phyloP scores from a whole-genome alignment of 1,284 basidiomycete species.

The Golubevia pallescens region DNA sequence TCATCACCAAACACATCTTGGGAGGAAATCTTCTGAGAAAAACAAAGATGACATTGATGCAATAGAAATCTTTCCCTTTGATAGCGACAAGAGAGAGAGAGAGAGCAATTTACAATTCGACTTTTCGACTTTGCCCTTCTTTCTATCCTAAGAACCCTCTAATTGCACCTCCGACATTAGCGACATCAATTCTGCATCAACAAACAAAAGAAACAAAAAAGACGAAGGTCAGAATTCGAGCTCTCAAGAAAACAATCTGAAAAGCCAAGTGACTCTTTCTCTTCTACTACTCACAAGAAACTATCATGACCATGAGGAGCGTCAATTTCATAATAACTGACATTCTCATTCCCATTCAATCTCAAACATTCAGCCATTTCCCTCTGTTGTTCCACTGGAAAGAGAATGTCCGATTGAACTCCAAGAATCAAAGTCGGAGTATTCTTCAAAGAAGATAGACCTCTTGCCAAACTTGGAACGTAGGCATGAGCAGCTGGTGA shows the following conservation, averaged over 20 bases:
- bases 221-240: too few relatives aligned
- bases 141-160: conserved; percentile 77
- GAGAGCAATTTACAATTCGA: too few relatives aligned
- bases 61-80: too few relatives aligned
- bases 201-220: conserved; percentile 5
- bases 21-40: too few relatives aligned
- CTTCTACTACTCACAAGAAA: conserved; percentile 72
- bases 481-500: conserved; percentile 70
- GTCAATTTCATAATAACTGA: conserved; percentile 95
- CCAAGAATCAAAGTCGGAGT: conserved; percentile 88
- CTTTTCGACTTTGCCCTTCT: too few relatives aligned
- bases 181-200: conserved; percentile 71
- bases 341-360: conserved; percentile 82
- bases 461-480: conserved; percentile 80
- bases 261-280: not conserved
- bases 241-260: too few relatives aligned
- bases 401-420: conserved; percentile 94
- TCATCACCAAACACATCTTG: too few relatives aligned
- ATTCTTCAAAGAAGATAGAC: conserved; percentile 76
- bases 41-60: too few relatives aligned
- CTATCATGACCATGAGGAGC: conserved; percentile 96
- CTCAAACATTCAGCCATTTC: conserved; percentile 91
- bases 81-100: too few relatives aligned
- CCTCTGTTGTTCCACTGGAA: conserved; percentile 95
- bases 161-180: conserved; percentile 79